Conservation (phyloP, 2,329 filamentous ascomycete genomes). For the Gyromitra esculenta region DNA sequence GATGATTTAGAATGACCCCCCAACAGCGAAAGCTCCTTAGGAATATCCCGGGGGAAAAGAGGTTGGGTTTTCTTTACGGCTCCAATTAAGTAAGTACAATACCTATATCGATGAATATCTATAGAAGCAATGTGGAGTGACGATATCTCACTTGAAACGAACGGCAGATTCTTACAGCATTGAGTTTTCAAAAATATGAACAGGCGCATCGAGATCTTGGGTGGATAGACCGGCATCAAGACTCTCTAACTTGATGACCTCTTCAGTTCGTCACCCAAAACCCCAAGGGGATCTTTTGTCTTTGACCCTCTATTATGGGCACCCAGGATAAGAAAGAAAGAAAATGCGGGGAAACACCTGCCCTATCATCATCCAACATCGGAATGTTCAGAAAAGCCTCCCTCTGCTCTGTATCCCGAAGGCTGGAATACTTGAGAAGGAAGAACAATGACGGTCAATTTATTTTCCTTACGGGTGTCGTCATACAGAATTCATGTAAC, state of each 20-base stretch:
- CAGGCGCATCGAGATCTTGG: constrained; percentile 20
- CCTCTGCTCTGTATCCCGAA: not conserved
- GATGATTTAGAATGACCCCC: constrained; percentile 7
- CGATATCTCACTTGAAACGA: constrained; percentile 9
- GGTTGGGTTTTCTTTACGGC: not conserved
- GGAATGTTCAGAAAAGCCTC: constrained; percentile 18
- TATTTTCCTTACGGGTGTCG: constrained; percentile 35
- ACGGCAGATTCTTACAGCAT: constrained; percentile 13
- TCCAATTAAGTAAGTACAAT: not conserved
- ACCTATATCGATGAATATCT: constrained; percentile 5
- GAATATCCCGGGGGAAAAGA: not conserved
- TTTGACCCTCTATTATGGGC: not conserved
- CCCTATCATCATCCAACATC: constrained; percentile 32
- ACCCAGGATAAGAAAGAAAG: constrained; percentile 4
- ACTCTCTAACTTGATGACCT: constrained; percentile 13
- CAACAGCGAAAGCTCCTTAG: not conserved
- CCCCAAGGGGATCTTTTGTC: not conserved
- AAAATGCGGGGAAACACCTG: constrained; percentile 17
- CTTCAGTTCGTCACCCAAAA: constrained; percentile 10
- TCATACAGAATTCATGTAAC: constrained; percentile 33
- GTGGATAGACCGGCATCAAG: constrained; percentile 6
- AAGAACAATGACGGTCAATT: constrained; percentile 11
- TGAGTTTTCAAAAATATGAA: constrained; percentile 4
- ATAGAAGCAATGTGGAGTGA: constrained; percentile 14
- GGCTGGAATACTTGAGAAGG: constrained; percentile 15